Evolutionary conservation across 371 early-diverging fungal genomes (phyloP), one percentile per base, ranked within the genome.

Genomic region (Actinomortierella wolfii): DNA sequence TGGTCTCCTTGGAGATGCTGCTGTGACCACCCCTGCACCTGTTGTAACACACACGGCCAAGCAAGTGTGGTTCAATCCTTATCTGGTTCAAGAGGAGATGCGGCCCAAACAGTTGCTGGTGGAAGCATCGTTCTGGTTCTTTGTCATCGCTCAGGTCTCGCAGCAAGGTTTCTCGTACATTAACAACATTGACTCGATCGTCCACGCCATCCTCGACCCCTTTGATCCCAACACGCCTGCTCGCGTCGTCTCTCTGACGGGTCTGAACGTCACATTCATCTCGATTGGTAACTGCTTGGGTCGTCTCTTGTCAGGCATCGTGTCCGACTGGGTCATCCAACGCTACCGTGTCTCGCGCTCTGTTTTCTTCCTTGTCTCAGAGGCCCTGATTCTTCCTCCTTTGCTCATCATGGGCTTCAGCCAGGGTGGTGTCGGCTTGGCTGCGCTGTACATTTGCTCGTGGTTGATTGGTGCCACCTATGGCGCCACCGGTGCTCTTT

Each of bases 111-210:
- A 57, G 2, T 26, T 71, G n/a, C 52, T 71, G 15, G 21, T 57
- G 41, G 66, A 71, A 45, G 53, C 73, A 14, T 65, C 73, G 1
- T 71, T 71, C 54, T 71, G 73, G 73, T 71, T 71, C 56, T 71
- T 71, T 57, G 73, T 71, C 45, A 58, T 71, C 17, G 73, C 73
- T 18, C 73, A 71, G 44, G 62, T 71, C 40, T 60, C 58, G 21
- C 73, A 71, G 21, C 73, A 71, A 49, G 73, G 73, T 2, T 71
- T 71, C 42, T 71, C 73, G 11, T 71, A 71, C 73, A 71, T 71
- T 50, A 71, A 71, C 59, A 71, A 71, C 26, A 56, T 71, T 40
- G 73, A 71, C 51, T 71, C 73, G 41, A 71, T 71, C 28, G 66
- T 75, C 44, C 65, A 67, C 18, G 68, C 68, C 13, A 55, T 75